Conservation (phyloP, 192 early-diverging fungal genomes). For the Rhizophlyctis rosea region DNA sequence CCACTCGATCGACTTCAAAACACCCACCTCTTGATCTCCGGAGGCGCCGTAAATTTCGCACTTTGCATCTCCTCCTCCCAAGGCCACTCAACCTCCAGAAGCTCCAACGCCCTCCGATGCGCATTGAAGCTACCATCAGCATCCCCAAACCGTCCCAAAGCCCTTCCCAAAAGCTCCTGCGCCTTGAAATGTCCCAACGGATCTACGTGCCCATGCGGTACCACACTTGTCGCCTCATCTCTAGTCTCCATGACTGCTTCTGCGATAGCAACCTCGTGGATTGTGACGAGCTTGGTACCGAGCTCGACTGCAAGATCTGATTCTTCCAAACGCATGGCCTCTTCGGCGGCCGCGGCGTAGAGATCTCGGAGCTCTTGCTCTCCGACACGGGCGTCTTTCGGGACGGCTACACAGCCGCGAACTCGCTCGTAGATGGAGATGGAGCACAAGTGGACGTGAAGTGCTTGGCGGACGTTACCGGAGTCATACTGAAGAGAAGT, state of each 20-base stretch:
- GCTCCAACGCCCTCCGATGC: constrained; percentile 6
- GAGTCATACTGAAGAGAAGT: neutral
- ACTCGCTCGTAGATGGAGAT: neutral
- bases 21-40: neutral
- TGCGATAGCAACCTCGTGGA: constrained; percentile 21
- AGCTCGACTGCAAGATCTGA: constrained; percentile 17
- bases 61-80: neutral
- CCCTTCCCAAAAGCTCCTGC: constrained; percentile 10
- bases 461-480: neutral
- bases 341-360: neutral
- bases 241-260: neutral
- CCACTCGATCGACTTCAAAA: too few relatives aligned
- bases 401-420: neutral
- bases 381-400: neutral
- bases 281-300: constrained; percentile 16
- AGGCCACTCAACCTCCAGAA: constrained; percentile 21
- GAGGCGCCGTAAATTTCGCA: neutral
- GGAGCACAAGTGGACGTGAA: neutral
- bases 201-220: constrained; percentile 6
- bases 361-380: neutral
- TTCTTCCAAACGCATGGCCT: neutral
- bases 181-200: constrained; percentile 5
- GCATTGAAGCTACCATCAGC: neutral
- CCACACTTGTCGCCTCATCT: neutral
- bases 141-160: neutral